phyloP scores from a whole-genome alignment of 441 rosid species.

The Sinapis alba region DNA sequence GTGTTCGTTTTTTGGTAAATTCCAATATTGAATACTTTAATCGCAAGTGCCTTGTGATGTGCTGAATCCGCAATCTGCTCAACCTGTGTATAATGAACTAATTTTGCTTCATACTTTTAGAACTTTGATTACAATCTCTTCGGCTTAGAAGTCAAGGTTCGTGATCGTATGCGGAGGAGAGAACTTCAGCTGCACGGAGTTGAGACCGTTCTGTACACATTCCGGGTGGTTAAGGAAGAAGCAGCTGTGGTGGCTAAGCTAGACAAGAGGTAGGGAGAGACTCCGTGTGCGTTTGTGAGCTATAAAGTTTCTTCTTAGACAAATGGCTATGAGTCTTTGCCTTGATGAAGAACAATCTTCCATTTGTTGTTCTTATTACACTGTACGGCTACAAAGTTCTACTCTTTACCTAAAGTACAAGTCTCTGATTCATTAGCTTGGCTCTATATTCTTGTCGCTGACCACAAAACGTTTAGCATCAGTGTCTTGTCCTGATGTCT shows the following conservation, averaged over 20 bases:
- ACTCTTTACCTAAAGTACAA: conserved; percentile 1
- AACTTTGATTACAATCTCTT: not conserved
- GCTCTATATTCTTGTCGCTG: conserved; percentile 47
- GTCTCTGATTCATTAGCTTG: conserved; percentile 36
- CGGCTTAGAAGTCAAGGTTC: conserved; percentile 46
- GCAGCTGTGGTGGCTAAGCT: conserved; percentile 62
- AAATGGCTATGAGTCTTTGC: too few species aligned
- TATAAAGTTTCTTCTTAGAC: too few species aligned
- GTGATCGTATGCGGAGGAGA: conserved; percentile 63
- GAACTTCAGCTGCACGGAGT: conserved; percentile 55
- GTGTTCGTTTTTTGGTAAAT: conserved; percentile 1
- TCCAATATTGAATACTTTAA: not conserved
- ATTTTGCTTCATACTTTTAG: not conserved
- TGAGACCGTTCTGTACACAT: conserved; percentile 48
- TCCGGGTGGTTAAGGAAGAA: conserved; percentile 54
- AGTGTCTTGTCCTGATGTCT: conserved; percentile 55
- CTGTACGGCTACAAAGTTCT: not conserved
- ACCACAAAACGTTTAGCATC: conserved; percentile 52
- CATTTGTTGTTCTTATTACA: not conserved
- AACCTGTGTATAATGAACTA: not conserved
- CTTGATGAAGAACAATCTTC: too few species aligned
- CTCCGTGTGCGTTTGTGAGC: conserved; percentile 55
- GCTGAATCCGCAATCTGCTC: not conserved
- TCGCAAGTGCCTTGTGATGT: not conserved
- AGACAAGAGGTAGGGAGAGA: conserved; percentile 57